phyloP scores from a whole-genome alignment of 768 basidiomycete genomes.

The Trametes villosa region DNA sequence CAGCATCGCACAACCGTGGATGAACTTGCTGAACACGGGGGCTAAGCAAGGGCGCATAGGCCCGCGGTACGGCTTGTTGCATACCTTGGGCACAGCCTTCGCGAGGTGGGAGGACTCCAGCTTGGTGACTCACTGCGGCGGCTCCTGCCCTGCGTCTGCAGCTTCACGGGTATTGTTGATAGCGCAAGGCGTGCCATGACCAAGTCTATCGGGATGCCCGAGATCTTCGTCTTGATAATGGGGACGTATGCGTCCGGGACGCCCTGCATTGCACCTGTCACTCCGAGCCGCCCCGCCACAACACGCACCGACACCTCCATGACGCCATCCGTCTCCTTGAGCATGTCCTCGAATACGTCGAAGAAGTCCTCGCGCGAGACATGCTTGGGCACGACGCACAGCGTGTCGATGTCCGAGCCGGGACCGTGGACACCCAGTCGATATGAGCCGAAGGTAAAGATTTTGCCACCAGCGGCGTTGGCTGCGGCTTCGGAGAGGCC shows the following conservation, averaged over 20 bases:
- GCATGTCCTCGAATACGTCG: slow-evolving; percentile 86
- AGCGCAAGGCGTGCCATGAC: slow-evolving; percentile 88
- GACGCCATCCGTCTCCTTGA: slow-evolving; percentile 80
- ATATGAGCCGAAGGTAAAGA: slow-evolving; percentile 99
- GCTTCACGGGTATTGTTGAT: slow-evolving; percentile 93
- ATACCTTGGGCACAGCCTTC: slow-evolving; percentile 98
- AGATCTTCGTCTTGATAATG: slow-evolving; percentile 89
- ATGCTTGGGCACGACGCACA: slow-evolving; percentile 96
- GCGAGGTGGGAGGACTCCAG: slow-evolving; percentile 95
- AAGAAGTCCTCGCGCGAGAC: slow-evolving; percentile 97
- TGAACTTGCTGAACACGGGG: slow-evolving; percentile 71
- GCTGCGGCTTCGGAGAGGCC: slow-evolving; percentile 91
- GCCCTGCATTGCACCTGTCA: slow-evolving; percentile 56
- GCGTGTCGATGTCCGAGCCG: slow-evolving; percentile 95
- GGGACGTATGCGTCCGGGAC: slow-evolving; percentile 98
- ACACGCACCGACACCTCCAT: slow-evolving; percentile 85
- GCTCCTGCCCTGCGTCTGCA: slow-evolving; percentile 98
- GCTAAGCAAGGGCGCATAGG: not conserved
- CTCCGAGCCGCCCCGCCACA: slow-evolving; percentile 2
- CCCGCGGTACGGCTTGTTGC: slow-evolving; percentile 25
- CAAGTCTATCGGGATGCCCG: slow-evolving; percentile 92
- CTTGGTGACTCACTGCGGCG: slow-evolving; percentile 94
- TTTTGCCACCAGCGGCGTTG: slow-evolving; percentile 92
- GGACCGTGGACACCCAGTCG: slow-evolving; percentile 97
- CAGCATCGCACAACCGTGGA: slow-evolving; percentile 94